Conservation (phyloP, 1,139 yeast species). For the Nadsonia starkeyi-henricii region DNA sequence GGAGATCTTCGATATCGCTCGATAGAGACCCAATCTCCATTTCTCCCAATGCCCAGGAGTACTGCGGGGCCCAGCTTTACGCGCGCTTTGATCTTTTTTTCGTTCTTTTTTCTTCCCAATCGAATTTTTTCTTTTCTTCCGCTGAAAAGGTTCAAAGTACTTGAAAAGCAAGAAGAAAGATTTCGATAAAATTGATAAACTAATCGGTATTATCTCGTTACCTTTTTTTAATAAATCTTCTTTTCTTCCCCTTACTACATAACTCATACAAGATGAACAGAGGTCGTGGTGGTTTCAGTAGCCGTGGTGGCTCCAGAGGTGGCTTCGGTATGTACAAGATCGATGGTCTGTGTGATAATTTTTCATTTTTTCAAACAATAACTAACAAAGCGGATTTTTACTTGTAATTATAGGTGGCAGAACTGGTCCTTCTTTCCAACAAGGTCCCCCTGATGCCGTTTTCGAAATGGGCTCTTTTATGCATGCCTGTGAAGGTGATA, state of each 20-base stretch:
- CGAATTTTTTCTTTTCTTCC: background rate
- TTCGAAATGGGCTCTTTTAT: conserved; percentile 89
- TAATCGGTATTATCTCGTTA: background rate
- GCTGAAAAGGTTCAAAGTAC: background rate
- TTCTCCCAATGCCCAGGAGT: conserved; percentile 1
- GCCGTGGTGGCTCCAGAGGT: conserved; percentile 20
- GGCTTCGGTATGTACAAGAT: conserved; percentile 15
- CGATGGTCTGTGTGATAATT: background rate
- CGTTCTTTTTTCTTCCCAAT: conserved; percentile 4
- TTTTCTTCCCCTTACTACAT: conserved; percentile 1
- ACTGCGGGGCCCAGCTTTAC: background rate
- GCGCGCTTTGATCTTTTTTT: background rate
- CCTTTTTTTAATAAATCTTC: background rate
- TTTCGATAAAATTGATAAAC: conserved; percentile 3
- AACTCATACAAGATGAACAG: conserved; percentile 14
- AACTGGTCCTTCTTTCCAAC: conserved; percentile 43
- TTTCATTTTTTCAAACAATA: background rate
- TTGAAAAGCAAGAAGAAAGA: conserved; percentile 3
- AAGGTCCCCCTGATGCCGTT: conserved; percentile 86
- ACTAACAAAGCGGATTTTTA: too few species aligned
- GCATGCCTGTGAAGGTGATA: conserved; percentile 94
- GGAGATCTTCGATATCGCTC: background rate
- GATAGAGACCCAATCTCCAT: background rate
- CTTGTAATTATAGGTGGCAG: conserved; percentile 40
- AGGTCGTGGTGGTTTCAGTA: conserved; percentile 30